These are phyloP conservation scores for Coemansia sp. DNA, from an alignment of 192 early-diverging fungal genomes.

Conservation along the genomic window DNA sequence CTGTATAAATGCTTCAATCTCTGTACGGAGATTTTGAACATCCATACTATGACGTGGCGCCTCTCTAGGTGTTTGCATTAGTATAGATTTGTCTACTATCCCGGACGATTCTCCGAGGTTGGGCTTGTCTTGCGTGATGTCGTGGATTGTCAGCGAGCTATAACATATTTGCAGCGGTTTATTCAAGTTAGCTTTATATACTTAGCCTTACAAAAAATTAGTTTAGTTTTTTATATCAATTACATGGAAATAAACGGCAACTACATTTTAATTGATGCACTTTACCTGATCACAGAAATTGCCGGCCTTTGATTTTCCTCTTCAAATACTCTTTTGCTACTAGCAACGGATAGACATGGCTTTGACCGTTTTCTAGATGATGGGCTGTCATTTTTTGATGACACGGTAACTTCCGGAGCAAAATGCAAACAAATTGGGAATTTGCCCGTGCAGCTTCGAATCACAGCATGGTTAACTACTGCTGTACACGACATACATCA, in stretches of 20 bases:
- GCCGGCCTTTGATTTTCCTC: not conserved
- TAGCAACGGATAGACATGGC: no score
- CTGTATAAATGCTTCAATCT: constrained; percentile 7
- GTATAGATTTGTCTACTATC: not conserved
- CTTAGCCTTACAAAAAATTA: no score
- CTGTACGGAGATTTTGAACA: not conserved
- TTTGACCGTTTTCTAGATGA: no score
- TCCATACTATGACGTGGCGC: not conserved
- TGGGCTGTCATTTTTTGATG: not conserved
- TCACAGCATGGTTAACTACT: constrained; percentile 9
- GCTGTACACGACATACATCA: no score
- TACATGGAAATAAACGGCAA: not conserved
- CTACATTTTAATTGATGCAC: no score
- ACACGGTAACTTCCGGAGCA: constrained; percentile 9
- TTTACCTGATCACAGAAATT: constrained; percentile 29
- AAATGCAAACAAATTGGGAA: constrained; percentile 19
- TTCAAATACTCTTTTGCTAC: not conserved
- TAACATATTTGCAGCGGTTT: not conserved
- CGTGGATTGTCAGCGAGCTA: constrained; percentile 20
- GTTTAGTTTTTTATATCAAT: not conserved
- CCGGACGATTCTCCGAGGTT: constrained; percentile 7
- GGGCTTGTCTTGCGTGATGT: not conserved
- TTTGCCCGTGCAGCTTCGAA: constrained; percentile 30
- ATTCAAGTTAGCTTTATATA: no score
- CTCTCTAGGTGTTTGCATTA: not conserved